Evolutionary conservation across 2,329 filamentous ascomycete species (phyloP), one percentile per base, ranked within the genome.

Genomic region (Stylonectria norvegica): DNA sequence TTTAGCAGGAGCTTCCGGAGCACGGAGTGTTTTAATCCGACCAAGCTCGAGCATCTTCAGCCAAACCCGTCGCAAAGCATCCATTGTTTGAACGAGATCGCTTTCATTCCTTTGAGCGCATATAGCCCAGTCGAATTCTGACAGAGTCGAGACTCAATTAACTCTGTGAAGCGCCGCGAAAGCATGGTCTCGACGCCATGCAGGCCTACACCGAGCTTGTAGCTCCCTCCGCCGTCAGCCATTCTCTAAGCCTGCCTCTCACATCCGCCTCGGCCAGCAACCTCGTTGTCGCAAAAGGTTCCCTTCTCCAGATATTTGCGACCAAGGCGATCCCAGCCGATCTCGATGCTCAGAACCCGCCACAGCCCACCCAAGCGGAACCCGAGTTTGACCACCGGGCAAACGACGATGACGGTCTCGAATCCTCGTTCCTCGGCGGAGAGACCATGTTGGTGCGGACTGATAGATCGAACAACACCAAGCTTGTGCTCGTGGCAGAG

Each of bases 171-270:
- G 15, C 27, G 31, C 41, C 45, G 49, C 37, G 49, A 48, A 57
- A 62, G 52, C 57, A 67, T 67, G 66, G 53, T 58, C 49, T 55
- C 56, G 62, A 58, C 49, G 51, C 52, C 34, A 97, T 97, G 91
- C 91, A 97, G 79, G 95, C 89, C 75, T 97, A 97, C 71, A 90
- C 89, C 61, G 93, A 98, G 76, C 76, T 98, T 64, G 83, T 89
- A 65, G 86, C 91, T 72, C 90, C 93, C 39, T 94, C 90, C 64
- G 90, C 90, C 63, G 89, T 97, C 68, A 90, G 89, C 59, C 86
- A 95, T 70, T 88, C 90, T 50, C 70, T 96, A 58, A 78, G 75
- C 45, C 69, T 95, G 28, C 80, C 89, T 23, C 89, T 98, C 60
- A 75, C 85, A 33, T 85, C 85, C 33, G 68, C 86, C 35, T 76